Base-by-base conservation (phyloP, 108 stramenopile species). In the Nitzschia inconspicua region DNA sequence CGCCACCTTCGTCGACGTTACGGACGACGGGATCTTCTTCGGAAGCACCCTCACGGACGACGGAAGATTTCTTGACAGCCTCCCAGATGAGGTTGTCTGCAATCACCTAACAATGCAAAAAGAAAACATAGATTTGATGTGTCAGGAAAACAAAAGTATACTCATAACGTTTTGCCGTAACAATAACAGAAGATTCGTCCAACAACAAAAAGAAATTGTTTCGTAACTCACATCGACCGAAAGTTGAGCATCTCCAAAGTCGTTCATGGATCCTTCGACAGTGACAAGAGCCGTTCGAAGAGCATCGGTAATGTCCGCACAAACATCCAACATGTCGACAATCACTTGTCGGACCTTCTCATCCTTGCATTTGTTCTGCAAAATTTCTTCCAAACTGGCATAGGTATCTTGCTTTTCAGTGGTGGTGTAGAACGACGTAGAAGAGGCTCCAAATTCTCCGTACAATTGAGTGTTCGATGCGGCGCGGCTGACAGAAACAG, bases 11-110 rank as follows among this genome's bases (percentile, higher is more conserved):
- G 11, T 20, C 30, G 46, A 82, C 70, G 53, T 78, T 60, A 23
- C 79, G 72, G n/a, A 84, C 83, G 46, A 79, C 61, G 48, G 83
- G 83, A 50, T 85, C 83, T 47, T 85, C 83, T 59, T 85, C 83
- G 20, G 79, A 80, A 26, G 83, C 76, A 20, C 83, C 83, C 44
- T 85, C 79, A 7, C 76, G 72, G 37, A 80, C 60, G 4, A 85
- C 83, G 39, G 73, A 36, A 5, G 77, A 78, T n/a, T 57, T 66
- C 70, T 77, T 73, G 35, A 74, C 76, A n/a, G 79, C 76, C 26
- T 85, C 83, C 83, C 83, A 85, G 53, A 85, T 77, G 39, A 85
- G 65, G 16, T 78, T 66, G 49, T 85, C 83, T 44, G 83, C 83
- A 48, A 85, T 78, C 19, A 80, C 58, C 75, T 76, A 40, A 16